Conservation (phyloP, 768 basidiomycete genomes). For the Pleurotus ostreatus region DNA sequence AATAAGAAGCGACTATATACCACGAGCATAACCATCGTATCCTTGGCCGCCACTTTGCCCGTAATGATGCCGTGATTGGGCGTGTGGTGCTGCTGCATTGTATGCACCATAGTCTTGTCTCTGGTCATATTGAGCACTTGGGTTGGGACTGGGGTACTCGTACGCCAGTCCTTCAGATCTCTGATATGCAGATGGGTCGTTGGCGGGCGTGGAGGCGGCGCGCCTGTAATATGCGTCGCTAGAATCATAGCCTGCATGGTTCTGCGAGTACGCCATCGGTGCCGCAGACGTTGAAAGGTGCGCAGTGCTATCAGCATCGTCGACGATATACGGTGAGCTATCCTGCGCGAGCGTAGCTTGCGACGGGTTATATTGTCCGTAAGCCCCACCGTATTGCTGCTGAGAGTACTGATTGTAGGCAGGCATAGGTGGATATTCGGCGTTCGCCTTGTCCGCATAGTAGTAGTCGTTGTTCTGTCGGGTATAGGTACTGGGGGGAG, state of each 20-base stretch:
- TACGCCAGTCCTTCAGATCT: constrained; percentile 29
- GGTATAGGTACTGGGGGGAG: constrained; percentile 52
- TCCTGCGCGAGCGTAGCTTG: constrained; percentile 51
- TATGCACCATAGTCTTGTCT: constrained; percentile 12
- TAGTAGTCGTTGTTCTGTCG: constrained; percentile 47
- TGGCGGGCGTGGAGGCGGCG: constrained; percentile 24
- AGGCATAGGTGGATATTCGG: constrained; percentile 70
- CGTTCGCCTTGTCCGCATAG: constrained; percentile 45
- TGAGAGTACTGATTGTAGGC: constrained; percentile 61
- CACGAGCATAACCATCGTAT: constrained; percentile 19
- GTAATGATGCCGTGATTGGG: constrained; percentile 27
- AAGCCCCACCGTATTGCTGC: constrained; percentile 46
- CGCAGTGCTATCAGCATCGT: constrained; percentile 63
- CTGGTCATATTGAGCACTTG: constrained; percentile 1
- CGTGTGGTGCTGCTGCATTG: background rate
- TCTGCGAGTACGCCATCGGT: constrained; percentile 41
- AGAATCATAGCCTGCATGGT: constrained; percentile 35
- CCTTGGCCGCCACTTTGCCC: constrained; percentile 26
- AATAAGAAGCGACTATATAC: constrained; percentile 22
- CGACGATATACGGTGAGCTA: constrained; percentile 52
- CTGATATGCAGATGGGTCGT: constrained; percentile 18
- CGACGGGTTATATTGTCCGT: constrained; percentile 58
- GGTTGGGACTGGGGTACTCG: constrained; percentile 17
- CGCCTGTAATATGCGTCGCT: constrained; percentile 51
- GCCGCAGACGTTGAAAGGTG: constrained; percentile 59